A percentile compares a stretch with the other conserved stretches of the same genome.
phyloP scores from a whole-genome alignment of 1,284 basidiomycete genomes.

The Ustanciosporium gigantosporum region DNA sequence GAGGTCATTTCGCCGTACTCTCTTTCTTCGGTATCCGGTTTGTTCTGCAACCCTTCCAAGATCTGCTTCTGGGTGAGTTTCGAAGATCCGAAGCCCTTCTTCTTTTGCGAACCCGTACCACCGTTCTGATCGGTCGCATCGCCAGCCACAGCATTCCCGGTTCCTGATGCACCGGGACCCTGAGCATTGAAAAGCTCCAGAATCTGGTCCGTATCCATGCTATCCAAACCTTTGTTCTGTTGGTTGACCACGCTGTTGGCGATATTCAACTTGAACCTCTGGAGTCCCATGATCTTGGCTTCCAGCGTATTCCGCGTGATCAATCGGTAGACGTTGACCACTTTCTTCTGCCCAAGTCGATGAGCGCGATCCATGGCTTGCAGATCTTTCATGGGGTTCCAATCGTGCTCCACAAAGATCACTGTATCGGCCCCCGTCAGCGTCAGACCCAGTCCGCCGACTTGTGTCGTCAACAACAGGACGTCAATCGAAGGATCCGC shows the following conservation, averaged over 20 bases:
- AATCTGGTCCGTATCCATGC: conserved; percentile 97
- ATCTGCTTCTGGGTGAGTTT: conserved; percentile 62
- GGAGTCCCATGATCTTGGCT: conserved; percentile 97
- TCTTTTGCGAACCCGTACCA: conserved; percentile 1
- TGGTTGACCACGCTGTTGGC: conserved; percentile 95
- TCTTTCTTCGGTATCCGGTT: conserved; percentile 59
- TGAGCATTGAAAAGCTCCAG: conserved; percentile 79
- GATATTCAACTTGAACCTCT: conserved; percentile 98
- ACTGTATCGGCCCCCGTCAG: conserved; percentile 98
- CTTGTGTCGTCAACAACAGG: conserved; percentile 90
- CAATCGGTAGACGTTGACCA: conserved; percentile 96
- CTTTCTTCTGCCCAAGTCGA: conserved; percentile 96
- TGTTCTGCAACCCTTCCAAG: conserved; percentile 59
- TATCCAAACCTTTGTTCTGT: conserved; percentile 87
- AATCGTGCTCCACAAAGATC: conserved; percentile 99
- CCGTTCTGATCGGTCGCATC: not conserved
- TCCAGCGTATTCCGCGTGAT: conserved; percentile 96
- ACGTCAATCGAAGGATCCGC: conserved; percentile 96
- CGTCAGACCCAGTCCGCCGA: conserved; percentile 93
- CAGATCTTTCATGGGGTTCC: conserved; percentile 99
- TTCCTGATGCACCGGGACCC: not conserved
- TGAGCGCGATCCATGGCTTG: conserved; percentile 99
- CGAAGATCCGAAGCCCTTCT: conserved; percentile 32
- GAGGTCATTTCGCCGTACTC: conserved; percentile 53
- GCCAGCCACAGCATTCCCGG: not conserved